These are phyloP conservation scores for Glycine tomentella DNA, from an alignment of 306 rosid genomes.

Conservation along the genomic window DNA sequence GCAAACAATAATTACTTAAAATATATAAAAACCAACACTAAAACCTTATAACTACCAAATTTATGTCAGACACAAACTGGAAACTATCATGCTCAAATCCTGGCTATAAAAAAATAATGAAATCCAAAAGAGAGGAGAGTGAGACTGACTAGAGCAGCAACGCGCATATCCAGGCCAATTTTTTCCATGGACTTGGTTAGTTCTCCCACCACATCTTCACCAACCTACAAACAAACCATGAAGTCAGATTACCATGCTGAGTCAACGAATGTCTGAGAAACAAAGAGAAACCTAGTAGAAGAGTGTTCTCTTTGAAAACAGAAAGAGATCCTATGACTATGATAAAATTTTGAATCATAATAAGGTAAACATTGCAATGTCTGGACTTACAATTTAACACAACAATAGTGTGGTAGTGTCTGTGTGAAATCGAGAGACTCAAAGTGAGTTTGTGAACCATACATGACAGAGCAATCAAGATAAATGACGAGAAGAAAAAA, in stretches of 20 bases:
- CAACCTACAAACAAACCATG: conserved; percentile 64
- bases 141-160: conserved; percentile 78
- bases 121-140: conserved; percentile 34
- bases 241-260: conserved; percentile 37
- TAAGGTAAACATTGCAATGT: conserved; percentile 8
- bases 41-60: conserved; percentile 20
- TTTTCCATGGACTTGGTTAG: conserved; percentile 78
- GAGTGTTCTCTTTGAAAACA: conserved; percentile 21
- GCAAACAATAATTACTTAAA: not conserved
- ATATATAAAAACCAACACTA: not conserved
- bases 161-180: conserved; percentile 87
- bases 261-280: conserved; percentile 13
- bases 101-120: conserved; percentile 8
- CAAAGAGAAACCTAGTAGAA: conserved; percentile 3
- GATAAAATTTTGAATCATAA: conserved; percentile 24
- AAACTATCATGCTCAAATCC: conserved; percentile 32
- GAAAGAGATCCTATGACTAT: not conserved
- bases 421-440: conserved; percentile 28
- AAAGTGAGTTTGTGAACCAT: conserved; percentile 21
- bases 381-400: not conserved
- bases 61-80: conserved; percentile 34
- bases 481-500: conserved; percentile 30
- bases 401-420: not conserved
- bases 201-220: conserved; percentile 87
- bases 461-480: conserved; percentile 29